Evolutionary conservation across 371 early-diverging fungal species (phyloP), one percentile per base, ranked within the genome.

Genomic region (Mucor sp.): DNA sequence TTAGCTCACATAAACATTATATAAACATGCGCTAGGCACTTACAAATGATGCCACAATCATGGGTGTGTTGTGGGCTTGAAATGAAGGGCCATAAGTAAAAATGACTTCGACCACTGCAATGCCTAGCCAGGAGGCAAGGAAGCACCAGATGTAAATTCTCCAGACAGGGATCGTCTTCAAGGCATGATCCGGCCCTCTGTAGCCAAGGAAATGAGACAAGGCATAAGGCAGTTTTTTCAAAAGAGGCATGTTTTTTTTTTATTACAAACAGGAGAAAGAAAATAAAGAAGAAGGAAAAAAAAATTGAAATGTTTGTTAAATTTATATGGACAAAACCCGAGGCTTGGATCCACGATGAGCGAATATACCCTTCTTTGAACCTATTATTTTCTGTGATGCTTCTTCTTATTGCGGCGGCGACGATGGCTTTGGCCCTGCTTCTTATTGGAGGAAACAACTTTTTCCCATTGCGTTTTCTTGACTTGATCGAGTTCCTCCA

Each of bases 1-100:
- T 28, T 60, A 59, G 60, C 25, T 39, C 35, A 27, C 25, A 53
- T 58, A 15, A 2, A 15, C 14, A 4, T 21, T 2, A 23, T 21
- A 23, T 2, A 32, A 59, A 33, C 25, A 37, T 23, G 21, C 14
- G n/a, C 7, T 12, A 67, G 11, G 2, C 8, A 68, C 75, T 76
- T 81, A 85, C 86, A 73, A 83, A 84, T 28, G 83, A 78, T 21
- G 76, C 84, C 25, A 82, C 60, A 60, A 84, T 72, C 56, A 78
- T 72, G 11, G 86, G 83, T 21, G 74, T 65, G 28, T 78, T 56
- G 30, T 69, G 66, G 0, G 63, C 57, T 58, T 69, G 58, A 43
- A 82, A 77, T 28, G 65, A 64, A 9, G 60, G 28, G 9, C 73
- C 61, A 30, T 75, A 78, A 0, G 69, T 53, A 61, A 77, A 80